Base-by-base conservation (phyloP, 176 grass and related monocot genomes). In the Aegilops umbellulata region DNA sequence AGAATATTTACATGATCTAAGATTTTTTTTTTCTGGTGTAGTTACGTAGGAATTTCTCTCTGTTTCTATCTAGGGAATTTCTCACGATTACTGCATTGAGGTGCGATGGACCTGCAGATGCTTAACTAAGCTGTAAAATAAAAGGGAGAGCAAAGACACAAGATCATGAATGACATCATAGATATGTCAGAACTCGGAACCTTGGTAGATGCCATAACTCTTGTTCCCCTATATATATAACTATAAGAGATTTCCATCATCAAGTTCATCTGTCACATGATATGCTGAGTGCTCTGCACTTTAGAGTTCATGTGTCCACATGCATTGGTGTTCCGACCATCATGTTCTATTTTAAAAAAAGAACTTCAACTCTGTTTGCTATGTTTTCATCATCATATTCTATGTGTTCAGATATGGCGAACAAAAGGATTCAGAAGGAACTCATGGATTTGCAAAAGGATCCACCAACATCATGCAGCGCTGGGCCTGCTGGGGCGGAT, bases 371-470 rank as follows among this genome's bases (percentile, higher is more conserved):
- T 29, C 23, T 41, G 7, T 47, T 87, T 78, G 34, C 14, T 84
- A 19, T 53, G 9, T 41, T 36, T 76, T 62, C n/a, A 53, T 84
- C 49, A 76, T 62, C 67, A 58, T 46, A 73, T 82, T 65, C 9
- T 87, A 13, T 82, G 17, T 85, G 74, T 80, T 80, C 83, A 85
- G 87, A 89, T 75, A 97, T 97, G 95, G 95, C 93, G 10, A 95
- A 91, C 89, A 97, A 93, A 85, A 91, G 95, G 88, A 97, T 97
- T 84, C 93, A 95, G 83, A 97, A 95, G 88, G 95, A 95, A 38
- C 86, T 97, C 20, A 69, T 93, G 95, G 95, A 95, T 91, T 74
- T 97, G 79, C 93, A 93, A 69, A 97, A 91, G 60, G 93, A 97
- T 84, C 95, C 95, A 60, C 95, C 91, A 0, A 93, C 91, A 82